Conservation (phyloP, 768 basidiomycete genomes). For the Tylopilus vinaceipallidus region DNA sequence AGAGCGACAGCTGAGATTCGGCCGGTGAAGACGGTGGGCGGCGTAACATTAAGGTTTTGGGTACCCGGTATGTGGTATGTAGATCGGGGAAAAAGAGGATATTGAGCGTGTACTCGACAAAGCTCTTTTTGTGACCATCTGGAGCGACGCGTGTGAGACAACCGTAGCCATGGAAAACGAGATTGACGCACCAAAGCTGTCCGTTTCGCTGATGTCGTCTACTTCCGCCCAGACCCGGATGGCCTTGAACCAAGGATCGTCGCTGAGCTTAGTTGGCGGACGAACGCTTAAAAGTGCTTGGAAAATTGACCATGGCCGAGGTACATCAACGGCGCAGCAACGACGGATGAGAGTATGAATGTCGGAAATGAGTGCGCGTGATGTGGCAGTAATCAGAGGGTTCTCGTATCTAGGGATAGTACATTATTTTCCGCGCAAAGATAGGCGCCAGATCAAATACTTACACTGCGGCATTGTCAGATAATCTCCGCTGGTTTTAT, state of each 20-base stretch:
- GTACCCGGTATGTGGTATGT: constrained; percentile 45
- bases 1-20: constrained; percentile 27
- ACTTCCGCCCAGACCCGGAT: constrained; percentile 74
- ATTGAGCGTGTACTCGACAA: constrained; percentile 80
- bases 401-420: constrained; percentile 63
- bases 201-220: constrained; percentile 72
- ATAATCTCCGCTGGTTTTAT: background rate
- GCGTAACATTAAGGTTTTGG: constrained; percentile 38
- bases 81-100: constrained; percentile 72
- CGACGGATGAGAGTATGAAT: constrained; percentile 62
- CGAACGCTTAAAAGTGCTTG: constrained; percentile 50
- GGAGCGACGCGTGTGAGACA: background rate
- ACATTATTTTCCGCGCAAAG: background rate
- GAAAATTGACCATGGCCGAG: constrained; percentile 62
- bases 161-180: background rate
- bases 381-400: constrained; percentile 72
- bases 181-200: constrained; percentile 63
- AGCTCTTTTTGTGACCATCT: constrained; percentile 74
- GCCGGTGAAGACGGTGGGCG: constrained; percentile 32
- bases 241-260: constrained; percentile 56
- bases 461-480: constrained; percentile 26
- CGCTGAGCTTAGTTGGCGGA: constrained; percentile 18
- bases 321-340: constrained; percentile 60
- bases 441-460: constrained; percentile 7
- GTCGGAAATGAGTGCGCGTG: constrained; percentile 68